Evolutionary conservation across 495 filamentous ascomycete genomes (phyloP).

Genomic region (Podospora australis): DNA sequence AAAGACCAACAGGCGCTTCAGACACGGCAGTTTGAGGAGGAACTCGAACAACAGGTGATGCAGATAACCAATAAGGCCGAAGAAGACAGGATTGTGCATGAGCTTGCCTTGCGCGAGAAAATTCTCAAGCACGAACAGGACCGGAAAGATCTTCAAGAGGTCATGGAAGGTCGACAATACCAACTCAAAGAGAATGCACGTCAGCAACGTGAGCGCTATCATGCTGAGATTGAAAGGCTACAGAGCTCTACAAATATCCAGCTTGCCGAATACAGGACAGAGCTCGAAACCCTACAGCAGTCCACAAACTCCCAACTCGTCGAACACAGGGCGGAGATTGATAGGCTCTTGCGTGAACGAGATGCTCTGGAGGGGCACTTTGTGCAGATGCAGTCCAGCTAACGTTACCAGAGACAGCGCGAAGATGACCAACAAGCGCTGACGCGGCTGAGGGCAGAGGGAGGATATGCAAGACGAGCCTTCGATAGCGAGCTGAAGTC

Average conservation of each 20-base stretch:
- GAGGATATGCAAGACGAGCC: slow-evolving; percentile 10
- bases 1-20: too few relatives aligned
- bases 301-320: not conserved
- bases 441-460: slow-evolving; percentile 1
- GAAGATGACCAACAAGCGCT: not conserved
- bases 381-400: not conserved
- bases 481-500: slow-evolving; percentile 21
- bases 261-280: not conserved
- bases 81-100: too few relatives aligned
- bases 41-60: too few relatives aligned
- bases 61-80: too few relatives aligned
- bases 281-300: not conserved
- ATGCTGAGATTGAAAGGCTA: not conserved
- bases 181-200: not conserved
- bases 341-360: not conserved
- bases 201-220: not conserved
- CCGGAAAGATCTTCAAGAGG: not conserved
- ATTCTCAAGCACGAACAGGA: not conserved
- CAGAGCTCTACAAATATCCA: not conserved
- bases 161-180: not conserved
- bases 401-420: not conserved
- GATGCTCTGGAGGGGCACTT: not conserved
- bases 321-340: not conserved
- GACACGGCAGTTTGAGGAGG: too few relatives aligned
- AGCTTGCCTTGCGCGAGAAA: too few relatives aligned